Evolutionary conservation across 2,329 filamentous ascomycete species (phyloP).

Genomic region (Clonostachys chloroleuca): DNA sequence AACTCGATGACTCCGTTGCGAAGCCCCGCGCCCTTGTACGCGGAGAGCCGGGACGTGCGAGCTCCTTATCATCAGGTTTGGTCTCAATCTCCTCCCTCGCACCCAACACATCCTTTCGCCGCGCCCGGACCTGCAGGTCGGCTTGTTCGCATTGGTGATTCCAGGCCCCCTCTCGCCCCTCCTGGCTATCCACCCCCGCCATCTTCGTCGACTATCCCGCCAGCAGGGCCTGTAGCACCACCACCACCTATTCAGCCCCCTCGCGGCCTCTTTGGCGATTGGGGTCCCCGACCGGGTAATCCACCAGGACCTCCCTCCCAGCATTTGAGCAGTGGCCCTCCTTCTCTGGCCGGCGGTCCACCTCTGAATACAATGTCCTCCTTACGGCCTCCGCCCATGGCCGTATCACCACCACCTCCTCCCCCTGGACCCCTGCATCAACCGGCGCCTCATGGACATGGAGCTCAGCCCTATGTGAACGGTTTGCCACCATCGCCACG

Average conservation of each 20-base stretch:
- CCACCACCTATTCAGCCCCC: slow-evolving; percentile 19
- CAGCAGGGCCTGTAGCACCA: slow-evolving; percentile 28
- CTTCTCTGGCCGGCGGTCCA: slow-evolving; percentile 19
- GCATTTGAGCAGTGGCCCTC: slow-evolving; percentile 43
- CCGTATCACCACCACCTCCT: slow-evolving; percentile 17
- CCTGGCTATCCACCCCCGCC: slow-evolving; percentile 7
- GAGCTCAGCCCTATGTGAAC: slow-evolving; percentile 27
- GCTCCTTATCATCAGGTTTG: neutral
- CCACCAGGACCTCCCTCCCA: slow-evolving; percentile 42
- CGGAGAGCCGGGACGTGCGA: slow-evolving; percentile 1
- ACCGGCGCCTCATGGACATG: slow-evolving; percentile 20
- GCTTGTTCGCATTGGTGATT: neutral
- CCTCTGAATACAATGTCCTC: slow-evolving; percentile 30
- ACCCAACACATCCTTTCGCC: neutral
- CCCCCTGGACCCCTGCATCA: slow-evolving; percentile 32
- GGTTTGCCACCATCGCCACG: slow-evolving; percentile 45
- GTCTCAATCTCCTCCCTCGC: neutral
- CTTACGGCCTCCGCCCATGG: slow-evolving; percentile 44
- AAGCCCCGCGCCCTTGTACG: neutral
- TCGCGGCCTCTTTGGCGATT: slow-evolving; percentile 34
- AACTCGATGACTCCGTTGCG: neutral
- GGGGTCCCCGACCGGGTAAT: slow-evolving; percentile 41
- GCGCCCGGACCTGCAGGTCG: neutral
- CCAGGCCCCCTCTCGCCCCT: slow-evolving; percentile 3
- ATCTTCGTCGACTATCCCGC: slow-evolving; percentile 7